These are phyloP conservation scores for Fistulinella staudtii DNA, from an alignment of 1,284 basidiomycete species.

Conservation along the genomic window DNA sequence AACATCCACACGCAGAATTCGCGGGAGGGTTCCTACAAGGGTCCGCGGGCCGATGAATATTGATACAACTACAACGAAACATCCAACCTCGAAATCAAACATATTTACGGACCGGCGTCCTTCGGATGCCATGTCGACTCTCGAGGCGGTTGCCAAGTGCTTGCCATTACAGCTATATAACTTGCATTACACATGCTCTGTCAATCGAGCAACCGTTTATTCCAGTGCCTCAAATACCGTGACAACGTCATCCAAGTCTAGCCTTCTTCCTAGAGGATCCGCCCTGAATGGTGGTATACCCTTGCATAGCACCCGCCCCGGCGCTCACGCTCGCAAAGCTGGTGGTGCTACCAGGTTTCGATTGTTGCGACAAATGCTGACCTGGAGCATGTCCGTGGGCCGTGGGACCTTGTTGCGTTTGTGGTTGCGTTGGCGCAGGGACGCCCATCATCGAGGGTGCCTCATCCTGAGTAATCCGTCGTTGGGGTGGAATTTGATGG, in stretches of 20 bases:
- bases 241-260: conserved; percentile 36
- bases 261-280: conserved; percentile 43
- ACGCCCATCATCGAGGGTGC: conserved; percentile 73
- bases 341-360: conserved; percentile 45
- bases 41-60: too few relatives aligned
- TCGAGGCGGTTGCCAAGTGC: too few relatives aligned
- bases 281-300: conserved; percentile 30
- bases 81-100: too few relatives aligned
- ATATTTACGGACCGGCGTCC: too few relatives aligned
- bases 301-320: conserved; percentile 38
- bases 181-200: too few relatives aligned
- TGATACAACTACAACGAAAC: too few relatives aligned
- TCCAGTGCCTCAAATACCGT: too few relatives aligned
- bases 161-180: too few relatives aligned
- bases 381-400: conserved; percentile 37
- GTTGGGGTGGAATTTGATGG: conserved; percentile 64
- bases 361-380: conserved; percentile 41
- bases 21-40: too few relatives aligned
- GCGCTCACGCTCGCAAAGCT: conserved; percentile 52
- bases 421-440: conserved; percentile 41
- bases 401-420: conserved; percentile 36
- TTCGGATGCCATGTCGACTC: too few relatives aligned
- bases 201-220: too few relatives aligned
- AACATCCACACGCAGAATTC: not conserved
- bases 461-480: conserved; percentile 74